phyloP scores from a whole-genome alignment of 768 basidiomycete species.

The Boletus huronensis region DNA sequence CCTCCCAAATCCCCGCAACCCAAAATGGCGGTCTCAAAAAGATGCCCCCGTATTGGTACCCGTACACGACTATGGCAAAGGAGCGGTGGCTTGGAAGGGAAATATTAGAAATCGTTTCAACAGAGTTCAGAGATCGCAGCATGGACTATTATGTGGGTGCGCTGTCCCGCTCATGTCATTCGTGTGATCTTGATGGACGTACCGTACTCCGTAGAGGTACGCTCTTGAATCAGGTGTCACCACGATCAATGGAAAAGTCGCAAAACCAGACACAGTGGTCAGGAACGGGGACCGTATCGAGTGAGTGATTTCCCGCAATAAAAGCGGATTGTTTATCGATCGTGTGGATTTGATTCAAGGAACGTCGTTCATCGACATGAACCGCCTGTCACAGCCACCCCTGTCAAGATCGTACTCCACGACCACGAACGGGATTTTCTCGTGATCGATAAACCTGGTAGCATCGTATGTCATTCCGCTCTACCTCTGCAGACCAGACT shows the following conservation, averaged over 20 bases:
- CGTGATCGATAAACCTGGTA: conserved; percentile 95
- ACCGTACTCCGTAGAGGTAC: conserved; percentile 46
- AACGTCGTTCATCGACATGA: conserved; percentile 97
- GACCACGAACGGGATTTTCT: conserved; percentile 81
- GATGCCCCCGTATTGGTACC: conserved; percentile 87
- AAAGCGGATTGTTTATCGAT: background rate
- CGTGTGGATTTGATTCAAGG: conserved; percentile 36
- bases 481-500: background rate
- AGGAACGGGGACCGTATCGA: conserved; percentile 87
- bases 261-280: conserved; percentile 73
- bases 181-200: background rate
- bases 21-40: conserved; percentile 60
- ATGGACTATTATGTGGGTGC: conserved; percentile 92
- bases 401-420: conserved; percentile 73
- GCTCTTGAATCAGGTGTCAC: conserved; percentile 93
- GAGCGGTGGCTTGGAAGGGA: conserved; percentile 85
- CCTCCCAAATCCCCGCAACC: conserved; percentile 19
- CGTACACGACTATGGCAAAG: conserved; percentile 91
- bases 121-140: conserved; percentile 89
- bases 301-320: conserved; percentile 42
- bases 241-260: conserved; percentile 88
- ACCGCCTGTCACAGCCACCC: conserved; percentile 85
- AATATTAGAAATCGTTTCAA: conserved; percentile 87
- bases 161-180: background rate
- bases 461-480: conserved; percentile 69